Evolutionary conservation across 2,329 filamentous ascomycete genomes (phyloP).

Genomic region (Claviceps digitariae): DNA sequence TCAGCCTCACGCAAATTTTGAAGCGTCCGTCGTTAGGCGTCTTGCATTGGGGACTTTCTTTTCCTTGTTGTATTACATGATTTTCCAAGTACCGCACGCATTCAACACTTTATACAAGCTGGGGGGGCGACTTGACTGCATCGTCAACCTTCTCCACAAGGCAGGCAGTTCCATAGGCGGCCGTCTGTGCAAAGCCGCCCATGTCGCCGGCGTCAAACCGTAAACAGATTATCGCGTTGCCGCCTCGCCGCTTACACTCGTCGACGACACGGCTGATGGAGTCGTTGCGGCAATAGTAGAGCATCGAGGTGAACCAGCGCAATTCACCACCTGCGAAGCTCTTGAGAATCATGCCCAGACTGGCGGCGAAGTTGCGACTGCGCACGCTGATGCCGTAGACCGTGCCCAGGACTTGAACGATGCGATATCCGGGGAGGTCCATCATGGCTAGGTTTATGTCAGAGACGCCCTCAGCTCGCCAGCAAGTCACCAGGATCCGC

Average conservation of each 20-base stretch:
- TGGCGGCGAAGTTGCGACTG: conserved; percentile 44
- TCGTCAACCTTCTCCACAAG: conserved; percentile 41
- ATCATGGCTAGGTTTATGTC: conserved; percentile 35
- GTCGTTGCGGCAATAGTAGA: conserved; percentile 45
- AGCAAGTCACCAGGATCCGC: not conserved
- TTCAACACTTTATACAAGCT: conserved; percentile 9
- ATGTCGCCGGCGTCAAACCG: conserved; percentile 44
- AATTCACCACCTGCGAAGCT: conserved; percentile 46
- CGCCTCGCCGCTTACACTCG: conserved; percentile 42
- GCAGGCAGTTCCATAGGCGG: conserved; percentile 46
- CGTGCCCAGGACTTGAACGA: conserved; percentile 42
- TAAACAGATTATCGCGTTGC: conserved; percentile 46
- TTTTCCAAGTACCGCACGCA: not conserved
- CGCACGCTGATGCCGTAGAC: conserved; percentile 44
- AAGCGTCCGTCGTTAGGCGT: no score
- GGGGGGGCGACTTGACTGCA: conserved; percentile 11
- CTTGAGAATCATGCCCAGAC: conserved; percentile 41
- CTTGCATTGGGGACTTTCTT: no score
- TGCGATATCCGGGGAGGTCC: conserved; percentile 46
- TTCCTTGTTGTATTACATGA: not conserved
- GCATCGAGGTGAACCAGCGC: conserved; percentile 43
- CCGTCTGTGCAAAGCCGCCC: conserved; percentile 42
- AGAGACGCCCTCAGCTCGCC: not conserved
- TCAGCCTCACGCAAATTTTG: no score
- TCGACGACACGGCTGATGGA: conserved; percentile 41